Evolutionary conservation across 805 yeast genomes (phyloP).

Genomic region (Saturnispora halmiae): DNA sequence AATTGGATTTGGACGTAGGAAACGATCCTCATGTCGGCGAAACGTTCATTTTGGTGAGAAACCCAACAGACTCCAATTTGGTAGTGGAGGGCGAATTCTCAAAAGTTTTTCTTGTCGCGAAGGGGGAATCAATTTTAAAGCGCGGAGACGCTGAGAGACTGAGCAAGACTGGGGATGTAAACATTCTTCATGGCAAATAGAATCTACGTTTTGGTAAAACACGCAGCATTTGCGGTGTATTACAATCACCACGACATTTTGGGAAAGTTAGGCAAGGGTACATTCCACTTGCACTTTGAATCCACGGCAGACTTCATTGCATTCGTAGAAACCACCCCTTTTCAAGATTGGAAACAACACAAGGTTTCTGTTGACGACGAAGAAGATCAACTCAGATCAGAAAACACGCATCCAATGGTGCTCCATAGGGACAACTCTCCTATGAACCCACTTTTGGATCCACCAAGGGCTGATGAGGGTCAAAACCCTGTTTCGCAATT

Average conservation of each 20-base stretch:
- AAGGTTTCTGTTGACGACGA: neutral
- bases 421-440: slow-evolving; percentile 9
- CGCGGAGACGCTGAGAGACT: slow-evolving; percentile 10
- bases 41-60: slow-evolving; percentile 4
- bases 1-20: slow-evolving; percentile 84
- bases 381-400: too few species aligned
- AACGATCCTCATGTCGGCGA: slow-evolving; percentile 24
- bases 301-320: slow-evolving; percentile 2
- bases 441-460: slow-evolving; percentile 8
- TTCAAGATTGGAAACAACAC: slow-evolving; percentile 6
- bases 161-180: slow-evolving; percentile 7
- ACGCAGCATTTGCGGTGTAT: slow-evolving; percentile 6
- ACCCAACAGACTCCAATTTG: neutral
- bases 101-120: slow-evolving; percentile 1
- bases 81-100: slow-evolving; percentile 9
- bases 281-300: slow-evolving; percentile 6
- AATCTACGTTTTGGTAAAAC: slow-evolving; percentile 7
- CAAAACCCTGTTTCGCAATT: slow-evolving; percentile 8
- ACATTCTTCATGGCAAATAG: slow-evolving; percentile 6
- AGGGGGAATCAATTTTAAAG: slow-evolving; percentile 4
- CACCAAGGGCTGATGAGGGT: slow-evolving; percentile 8
- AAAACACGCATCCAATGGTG: too few species aligned
- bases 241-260: slow-evolving; percentile 3
- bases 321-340: slow-evolving; percentile 7
- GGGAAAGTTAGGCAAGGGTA: slow-evolving; percentile 3